Conservation (phyloP, 495 filamentous ascomycete species). For the Aspergillus baeticus region DNA sequence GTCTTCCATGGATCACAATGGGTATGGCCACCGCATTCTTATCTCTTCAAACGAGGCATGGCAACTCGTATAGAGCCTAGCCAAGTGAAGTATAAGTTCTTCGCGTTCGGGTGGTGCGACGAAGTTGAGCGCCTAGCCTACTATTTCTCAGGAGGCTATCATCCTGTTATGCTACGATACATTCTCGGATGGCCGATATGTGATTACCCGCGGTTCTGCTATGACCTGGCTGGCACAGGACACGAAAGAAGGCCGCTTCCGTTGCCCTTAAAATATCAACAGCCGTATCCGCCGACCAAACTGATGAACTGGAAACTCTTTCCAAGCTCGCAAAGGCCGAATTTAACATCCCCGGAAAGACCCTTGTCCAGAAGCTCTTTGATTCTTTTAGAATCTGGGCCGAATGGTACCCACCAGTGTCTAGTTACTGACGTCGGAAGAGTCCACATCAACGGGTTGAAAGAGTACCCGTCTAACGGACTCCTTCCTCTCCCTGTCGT, state of each 20-base stretch:
- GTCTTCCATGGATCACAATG: too few species aligned
- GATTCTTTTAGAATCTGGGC: constrained; percentile 38
- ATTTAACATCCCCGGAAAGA: constrained; percentile 9
- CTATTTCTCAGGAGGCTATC: not conserved
- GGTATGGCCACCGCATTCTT: too few species aligned
- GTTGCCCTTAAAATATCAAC: not conserved
- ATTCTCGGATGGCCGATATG: not conserved
- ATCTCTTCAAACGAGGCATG: too few species aligned
- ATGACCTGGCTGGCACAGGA: too few species aligned
- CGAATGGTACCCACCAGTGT: constrained; percentile 43
- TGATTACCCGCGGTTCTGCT: too few species aligned
- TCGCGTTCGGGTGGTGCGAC: too few species aligned
- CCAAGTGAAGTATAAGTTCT: constrained; percentile 2
- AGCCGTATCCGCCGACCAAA: constrained; percentile 6
- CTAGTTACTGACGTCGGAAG: constrained; percentile 29
- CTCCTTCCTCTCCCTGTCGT: constrained; percentile 32
- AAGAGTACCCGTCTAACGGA: constrained; percentile 20
- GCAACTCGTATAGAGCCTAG: not conserved
- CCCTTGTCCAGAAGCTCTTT: constrained; percentile 23
- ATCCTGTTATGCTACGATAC: not conserved
- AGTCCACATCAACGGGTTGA: constrained; percentile 23
- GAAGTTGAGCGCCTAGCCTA: not conserved
- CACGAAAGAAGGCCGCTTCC: too few species aligned
- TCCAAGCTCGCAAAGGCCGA: constrained; percentile 3
- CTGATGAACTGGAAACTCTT: constrained; percentile 4